Evolutionary conservation across 176 grass and related monocot species (phyloP).

Genomic region (Secale cereale): DNA sequence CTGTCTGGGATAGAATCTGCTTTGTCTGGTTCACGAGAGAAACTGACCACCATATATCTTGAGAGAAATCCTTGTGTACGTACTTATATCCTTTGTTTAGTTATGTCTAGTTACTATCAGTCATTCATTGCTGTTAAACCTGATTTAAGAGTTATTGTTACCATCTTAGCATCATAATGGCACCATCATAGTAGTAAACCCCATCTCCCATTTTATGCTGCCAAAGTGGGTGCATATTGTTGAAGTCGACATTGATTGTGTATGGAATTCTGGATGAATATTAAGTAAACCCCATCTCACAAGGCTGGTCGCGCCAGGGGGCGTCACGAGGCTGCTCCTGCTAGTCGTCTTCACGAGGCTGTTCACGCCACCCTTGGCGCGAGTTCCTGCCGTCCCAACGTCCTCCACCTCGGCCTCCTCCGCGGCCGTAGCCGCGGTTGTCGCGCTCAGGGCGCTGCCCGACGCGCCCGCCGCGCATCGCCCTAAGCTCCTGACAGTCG

Average conservation of each 20-base stretch:
- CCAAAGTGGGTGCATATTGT: not conserved
- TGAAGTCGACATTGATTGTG: not conserved
- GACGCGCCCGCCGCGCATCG: too few species aligned
- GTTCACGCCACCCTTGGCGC: too few species aligned
- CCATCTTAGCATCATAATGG: not conserved
- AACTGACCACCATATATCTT: constrained; percentile 88
- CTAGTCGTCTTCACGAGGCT: too few species aligned
- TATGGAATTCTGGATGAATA: not conserved
- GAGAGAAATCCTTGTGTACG: constrained; percentile 94
- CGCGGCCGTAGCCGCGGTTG: too few species aligned
- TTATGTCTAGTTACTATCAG: not conserved
- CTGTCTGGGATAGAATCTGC: constrained; percentile 62
- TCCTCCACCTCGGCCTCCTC: too few species aligned
- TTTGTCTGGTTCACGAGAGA: constrained; percentile 65
- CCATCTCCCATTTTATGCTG: not conserved
- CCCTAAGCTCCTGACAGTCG: too few species aligned
- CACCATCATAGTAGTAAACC: not conserved
- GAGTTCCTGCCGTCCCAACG: too few species aligned
- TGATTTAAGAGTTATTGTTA: not conserved
- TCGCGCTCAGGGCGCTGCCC: too few species aligned
- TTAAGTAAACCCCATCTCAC: too few species aligned
- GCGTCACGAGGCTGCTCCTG: too few species aligned
- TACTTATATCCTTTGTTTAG: constrained; percentile 21
- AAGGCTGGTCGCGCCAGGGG: too few species aligned
- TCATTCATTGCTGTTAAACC: not conserved